These are phyloP conservation scores for Gypsophila paniculata DNA, from an alignment of 179 eudicot genomes.

Conservation along the genomic window DNA sequence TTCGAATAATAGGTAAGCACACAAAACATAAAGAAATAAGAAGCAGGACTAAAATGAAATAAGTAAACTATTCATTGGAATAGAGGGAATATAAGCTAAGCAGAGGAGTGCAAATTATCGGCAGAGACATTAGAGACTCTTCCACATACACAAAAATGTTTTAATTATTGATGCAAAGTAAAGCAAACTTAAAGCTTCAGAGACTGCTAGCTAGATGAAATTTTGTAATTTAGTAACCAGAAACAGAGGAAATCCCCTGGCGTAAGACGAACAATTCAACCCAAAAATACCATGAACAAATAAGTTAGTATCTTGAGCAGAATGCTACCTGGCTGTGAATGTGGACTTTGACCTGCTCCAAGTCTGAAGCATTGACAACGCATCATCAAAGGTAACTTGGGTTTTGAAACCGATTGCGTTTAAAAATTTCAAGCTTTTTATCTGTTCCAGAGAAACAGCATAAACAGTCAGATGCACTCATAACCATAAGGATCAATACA, in stretches of 20 bases:
- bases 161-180: not conserved
- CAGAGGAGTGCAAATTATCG: no score
- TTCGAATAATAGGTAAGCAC: not conserved
- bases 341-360: slow-evolving; percentile 57
- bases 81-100: no score
- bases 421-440: slow-evolving; percentile 55
- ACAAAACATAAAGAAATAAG: not conserved
- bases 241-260: not conserved
- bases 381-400: slow-evolving; percentile 65
- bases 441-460: slow-evolving; percentile 41
- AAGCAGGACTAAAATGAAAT: not conserved
- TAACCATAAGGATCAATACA: no score
- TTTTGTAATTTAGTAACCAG: not conserved
- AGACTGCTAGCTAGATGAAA: slow-evolving; percentile 5
- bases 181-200: not conserved
- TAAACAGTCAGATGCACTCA: not conserved
- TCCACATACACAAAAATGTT: not conserved
- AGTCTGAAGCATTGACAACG: slow-evolving; percentile 45
- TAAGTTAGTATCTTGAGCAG: not conserved
- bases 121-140: not conserved
- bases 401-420: slow-evolving; percentile 70
- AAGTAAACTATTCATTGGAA: not conserved
- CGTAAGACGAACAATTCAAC: not conserved
- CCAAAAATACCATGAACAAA: slow-evolving; percentile 14
- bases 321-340: slow-evolving; percentile 62